A percentile compares a stretch with the other conserved stretches of the same genome.
Conservation (phyloP, 805 yeast genomes). For the Candida odintsovae region DNA sequence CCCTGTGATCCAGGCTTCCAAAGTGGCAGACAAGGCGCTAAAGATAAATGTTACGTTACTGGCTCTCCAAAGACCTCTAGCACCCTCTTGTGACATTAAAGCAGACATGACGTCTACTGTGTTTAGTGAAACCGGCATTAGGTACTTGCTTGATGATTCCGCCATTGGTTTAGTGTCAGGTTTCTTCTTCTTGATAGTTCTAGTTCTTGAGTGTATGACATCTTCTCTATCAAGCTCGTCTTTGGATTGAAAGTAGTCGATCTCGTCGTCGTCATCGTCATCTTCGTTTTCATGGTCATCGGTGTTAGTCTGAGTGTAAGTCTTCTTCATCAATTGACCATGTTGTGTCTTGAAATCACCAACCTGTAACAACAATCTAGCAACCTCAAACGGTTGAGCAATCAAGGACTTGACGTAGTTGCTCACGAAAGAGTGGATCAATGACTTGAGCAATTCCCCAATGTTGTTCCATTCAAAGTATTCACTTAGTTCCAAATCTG, state of each 20-base stretch:
- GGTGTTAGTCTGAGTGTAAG: constrained; percentile 12
- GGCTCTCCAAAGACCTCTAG: constrained; percentile 66
- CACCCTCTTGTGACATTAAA: constrained; percentile 64
- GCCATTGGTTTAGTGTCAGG: neutral
- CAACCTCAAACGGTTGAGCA: constrained; percentile 86
- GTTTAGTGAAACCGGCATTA: constrained; percentile 54
- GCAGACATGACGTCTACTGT: constrained; percentile 62
- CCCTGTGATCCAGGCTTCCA: constrained; percentile 92
- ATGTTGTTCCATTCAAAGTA: constrained; percentile 56
- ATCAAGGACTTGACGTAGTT: constrained; percentile 65
- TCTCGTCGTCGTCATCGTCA: constrained; percentile 31
- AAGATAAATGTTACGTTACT: constrained; percentile 75
- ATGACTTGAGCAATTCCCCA: constrained; percentile 48
- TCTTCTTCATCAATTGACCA: constrained; percentile 1
- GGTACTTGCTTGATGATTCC: constrained; percentile 22
- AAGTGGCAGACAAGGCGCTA: constrained; percentile 65
- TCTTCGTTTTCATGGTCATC: constrained; percentile 29
- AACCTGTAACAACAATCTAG: constrained; percentile 72
- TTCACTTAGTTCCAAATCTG: constrained; percentile 60
- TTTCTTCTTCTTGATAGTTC: constrained; percentile 7
- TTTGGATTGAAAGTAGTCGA: constrained; percentile 35
- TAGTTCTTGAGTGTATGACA: constrained; percentile 15
- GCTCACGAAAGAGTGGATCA: constrained; percentile 55
- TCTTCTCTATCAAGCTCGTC: constrained; percentile 13
- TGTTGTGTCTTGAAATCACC: constrained; percentile 46